Base-by-base conservation (phyloP, 306 rosid species). In the Oemleria cerasiformis region DNA sequence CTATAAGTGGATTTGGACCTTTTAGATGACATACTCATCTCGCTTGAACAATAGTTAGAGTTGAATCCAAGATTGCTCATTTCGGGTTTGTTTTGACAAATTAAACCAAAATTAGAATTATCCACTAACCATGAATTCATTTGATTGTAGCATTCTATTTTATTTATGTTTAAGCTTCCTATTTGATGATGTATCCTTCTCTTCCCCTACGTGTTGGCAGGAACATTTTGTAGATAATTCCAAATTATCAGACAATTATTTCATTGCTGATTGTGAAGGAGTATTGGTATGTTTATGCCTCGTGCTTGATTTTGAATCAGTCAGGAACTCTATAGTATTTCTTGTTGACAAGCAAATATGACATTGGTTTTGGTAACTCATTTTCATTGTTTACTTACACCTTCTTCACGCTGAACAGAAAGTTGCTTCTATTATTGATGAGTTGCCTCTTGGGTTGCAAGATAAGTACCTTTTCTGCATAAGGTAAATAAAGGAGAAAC, bases 151-250 rank as follows among this genome's bases (percentile, higher is more conserved):
- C 54, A 1, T 20, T 67, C 47, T 11, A 65, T 30, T 41, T 36
- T 49, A 44, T 15, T 63, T 30, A 57, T 17, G 43, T 56, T 47
- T 38, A 20, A 38, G 58, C 62, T 48, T 39, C 48, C 63, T 21
- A 43, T 72, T 63, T 54, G 36, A 62, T 76, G 41, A 68, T 73
- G 60, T 70, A 61, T 40, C 15, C 3, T 23, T 39, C 43, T 65
- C 47, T 74, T 67, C 64, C n/a, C 23, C 40, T 54, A 10, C 53
- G 58, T 80, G 74, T 67, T 84, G 76, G 89, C 97, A 94, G 94
- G 95, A 86, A 75, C 90, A 91, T 81, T 94, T 94, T 82, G 72
- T 91, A 68, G 97, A 86, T 78, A 83, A 91, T 45, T 94, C 97
- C 69, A 91, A 85, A 84, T 81, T 94, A 67, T 91, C 97, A 7